Evolutionary conservation across 352 stramenopile species (phyloP), one percentile per base, ranked within the genome.

Genomic region (Globisporangium rhizosaccharum): DNA sequence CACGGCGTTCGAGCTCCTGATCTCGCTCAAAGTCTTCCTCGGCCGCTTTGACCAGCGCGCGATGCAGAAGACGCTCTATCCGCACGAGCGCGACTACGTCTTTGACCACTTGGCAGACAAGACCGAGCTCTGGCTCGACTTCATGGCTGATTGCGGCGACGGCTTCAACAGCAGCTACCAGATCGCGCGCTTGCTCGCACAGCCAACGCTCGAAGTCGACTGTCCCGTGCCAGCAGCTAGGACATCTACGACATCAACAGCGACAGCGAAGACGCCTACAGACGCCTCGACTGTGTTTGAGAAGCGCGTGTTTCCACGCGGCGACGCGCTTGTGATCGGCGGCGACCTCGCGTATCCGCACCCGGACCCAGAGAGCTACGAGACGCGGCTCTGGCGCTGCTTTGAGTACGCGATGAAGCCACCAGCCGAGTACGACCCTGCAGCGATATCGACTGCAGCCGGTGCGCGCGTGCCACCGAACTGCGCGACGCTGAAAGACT

Each of bases 401-500:
- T 98, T 97, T 66, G 92, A 97, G 68, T 96, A 98, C 70, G 92
- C 91, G 8, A 96, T 98, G 86, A 93, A 91, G 61, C 88, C 91
- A 0, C 92, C 91, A 15, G 33, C 67, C 30, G 76, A 69, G 3
- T 97, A 96, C 54, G 83, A 96, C 36, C 87, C 87, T n/a, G 75
- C 71, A 6, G 76, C 85, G n/a, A 94, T 98, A 39, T 95, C 90
- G 5, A 95, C 87, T 14, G 63, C 25, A 17, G 15, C 73, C 11
- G 97, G 96, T 56, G 79, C 79, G 20, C 48, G 65, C 18, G 55
- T 92, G 8, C 84, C 86, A 6, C 55, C 71, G n/a, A 67, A 71
- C 0, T 81, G 72, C 28, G 61, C 65, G 4, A 77, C 73, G 15
- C 65, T 91, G 15, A 53, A 57, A 20, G 73, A 90, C n/a, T 92